phyloP scores from a whole-genome alignment of 2,329 filamentous ascomycete species.

The Diaporthe nobilis region DNA sequence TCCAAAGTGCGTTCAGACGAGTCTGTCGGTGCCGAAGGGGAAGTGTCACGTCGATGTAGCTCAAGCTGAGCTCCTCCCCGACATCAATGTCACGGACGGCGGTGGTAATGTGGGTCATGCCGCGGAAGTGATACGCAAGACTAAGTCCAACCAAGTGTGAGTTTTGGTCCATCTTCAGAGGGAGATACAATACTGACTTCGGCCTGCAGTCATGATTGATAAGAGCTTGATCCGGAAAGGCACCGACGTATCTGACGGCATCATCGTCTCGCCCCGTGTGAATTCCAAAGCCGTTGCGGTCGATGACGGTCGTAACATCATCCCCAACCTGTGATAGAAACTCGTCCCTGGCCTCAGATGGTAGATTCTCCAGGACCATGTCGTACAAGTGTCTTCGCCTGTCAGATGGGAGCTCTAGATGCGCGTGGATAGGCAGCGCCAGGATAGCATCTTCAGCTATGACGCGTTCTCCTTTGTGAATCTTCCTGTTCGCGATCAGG shows the following conservation, averaged over 20 bases:
- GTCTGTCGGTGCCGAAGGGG: background rate
- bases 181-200: constrained; percentile 56
- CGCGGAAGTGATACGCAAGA: constrained; percentile 39
- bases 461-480: background rate
- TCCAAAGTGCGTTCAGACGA: background rate
- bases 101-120: constrained; percentile 54
- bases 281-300: constrained; percentile 17
- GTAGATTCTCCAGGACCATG: background rate
- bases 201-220: constrained; percentile 60
- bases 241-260: background rate
- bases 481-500: background rate
- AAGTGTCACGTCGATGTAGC: constrained; percentile 51
- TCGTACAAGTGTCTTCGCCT: background rate
- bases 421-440: background rate
- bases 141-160: background rate
- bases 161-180: constrained; percentile 42
- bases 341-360: background rate
- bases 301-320: background rate
- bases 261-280: background rate
- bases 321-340: background rate
- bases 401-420: background rate
- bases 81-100: constrained; percentile 54
- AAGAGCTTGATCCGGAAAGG: constrained; percentile 44
- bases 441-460: constrained; percentile 8
- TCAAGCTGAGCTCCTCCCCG: constrained; percentile 58